A percentile compares a stretch with the other conserved stretches of the same genome.
phyloP scores from a whole-genome alignment of 2,329 filamentous ascomycete genomes.

The Neospermospora avenae region DNA sequence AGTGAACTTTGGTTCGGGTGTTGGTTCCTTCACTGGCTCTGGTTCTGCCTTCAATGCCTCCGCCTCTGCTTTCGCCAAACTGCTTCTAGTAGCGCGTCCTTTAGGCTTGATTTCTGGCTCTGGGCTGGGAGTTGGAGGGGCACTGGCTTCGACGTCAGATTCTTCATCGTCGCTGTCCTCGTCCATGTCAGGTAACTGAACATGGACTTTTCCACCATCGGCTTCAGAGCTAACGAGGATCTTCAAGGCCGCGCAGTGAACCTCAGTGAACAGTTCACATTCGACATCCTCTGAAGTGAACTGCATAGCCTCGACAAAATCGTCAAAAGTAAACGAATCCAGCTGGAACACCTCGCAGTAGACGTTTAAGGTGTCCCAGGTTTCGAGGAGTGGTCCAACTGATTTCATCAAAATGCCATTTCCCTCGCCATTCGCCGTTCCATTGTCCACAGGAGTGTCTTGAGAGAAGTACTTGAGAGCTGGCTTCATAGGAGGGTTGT shows the following conservation, averaged over 20 bases:
- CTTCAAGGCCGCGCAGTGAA: conserved; percentile 89
- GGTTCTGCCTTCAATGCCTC: conserved; percentile 60
- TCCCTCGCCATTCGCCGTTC: conserved; percentile 45
- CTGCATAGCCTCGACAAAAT: conserved; percentile 85
- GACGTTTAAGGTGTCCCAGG: conserved; percentile 97
- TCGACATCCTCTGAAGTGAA: conserved; percentile 70
- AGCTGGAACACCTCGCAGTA: conserved; percentile 92
- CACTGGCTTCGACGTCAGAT: conserved; percentile 53
- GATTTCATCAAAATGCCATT: conserved; percentile 75
- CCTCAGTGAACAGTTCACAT: conserved; percentile 83
- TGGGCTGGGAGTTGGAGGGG: conserved; percentile 55
- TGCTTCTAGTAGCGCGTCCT: conserved; percentile 77
- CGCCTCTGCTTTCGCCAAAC: conserved; percentile 76
- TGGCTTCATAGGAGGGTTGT: conserved; percentile 63
- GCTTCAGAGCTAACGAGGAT: conserved; percentile 73
- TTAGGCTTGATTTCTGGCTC: conserved; percentile 67
- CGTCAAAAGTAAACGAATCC: conserved; percentile 97
- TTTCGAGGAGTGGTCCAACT: conserved; percentile 81
- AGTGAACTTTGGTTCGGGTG: conserved; percentile 44
- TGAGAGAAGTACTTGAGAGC: conserved; percentile 72
- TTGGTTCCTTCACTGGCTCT: conserved; percentile 38
- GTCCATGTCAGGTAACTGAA: conserved; percentile 72
- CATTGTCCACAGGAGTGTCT: conserved; percentile 53
- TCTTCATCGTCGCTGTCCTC: conserved; percentile 65
- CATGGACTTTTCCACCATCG: conserved; percentile 74